Evolutionary conservation across 352 stramenopile species (phyloP).

Genomic region (Plasmopara viticola): DNA sequence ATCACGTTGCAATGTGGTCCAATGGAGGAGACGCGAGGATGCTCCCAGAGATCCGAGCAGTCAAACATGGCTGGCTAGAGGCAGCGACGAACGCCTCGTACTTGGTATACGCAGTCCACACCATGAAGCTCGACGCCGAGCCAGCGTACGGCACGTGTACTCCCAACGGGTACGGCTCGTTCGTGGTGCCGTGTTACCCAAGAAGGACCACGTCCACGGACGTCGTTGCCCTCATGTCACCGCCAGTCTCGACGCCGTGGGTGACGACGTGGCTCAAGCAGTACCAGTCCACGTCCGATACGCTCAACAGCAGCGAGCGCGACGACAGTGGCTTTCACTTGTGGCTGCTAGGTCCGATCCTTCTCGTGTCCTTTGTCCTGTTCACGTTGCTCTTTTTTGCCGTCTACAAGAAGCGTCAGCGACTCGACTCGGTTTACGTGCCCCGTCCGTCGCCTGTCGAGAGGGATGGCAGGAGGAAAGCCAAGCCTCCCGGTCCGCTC

Average conservation of each 20-base stretch:
- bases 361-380: slow-evolving; percentile 4
- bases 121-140: slow-evolving; percentile 15
- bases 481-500: slow-evolving; percentile 14
- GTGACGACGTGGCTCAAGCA: slow-evolving; percentile 26
- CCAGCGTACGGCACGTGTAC: slow-evolving; percentile 28
- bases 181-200: slow-evolving; percentile 38
- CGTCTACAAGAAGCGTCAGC: slow-evolving; percentile 17
- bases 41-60: slow-evolving; percentile 18
- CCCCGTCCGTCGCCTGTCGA: slow-evolving; percentile 13
- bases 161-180: slow-evolving; percentile 23
- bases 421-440: slow-evolving; percentile 14
- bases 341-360: slow-evolving; percentile 21
- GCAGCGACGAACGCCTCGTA: slow-evolving; percentile 22
- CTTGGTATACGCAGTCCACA: slow-evolving; percentile 27
- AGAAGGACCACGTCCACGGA: slow-evolving; percentile 19
- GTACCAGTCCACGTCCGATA: slow-evolving; percentile 16
- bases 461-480: slow-evolving; percentile 14
- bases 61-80: slow-evolving; percentile 25
- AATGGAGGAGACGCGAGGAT: slow-evolving; percentile 21
- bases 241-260: slow-evolving; percentile 18
- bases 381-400: slow-evolving; percentile 9
- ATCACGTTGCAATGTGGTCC: slow-evolving; percentile 30
- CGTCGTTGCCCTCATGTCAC: slow-evolving; percentile 20
- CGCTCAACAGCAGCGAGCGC: slow-evolving; percentile 11
- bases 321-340: slow-evolving; percentile 16